These are phyloP conservation scores for Xerocomus potaroensis DNA, from an alignment of 768 basidiomycete species.

Conservation along the genomic window DNA sequence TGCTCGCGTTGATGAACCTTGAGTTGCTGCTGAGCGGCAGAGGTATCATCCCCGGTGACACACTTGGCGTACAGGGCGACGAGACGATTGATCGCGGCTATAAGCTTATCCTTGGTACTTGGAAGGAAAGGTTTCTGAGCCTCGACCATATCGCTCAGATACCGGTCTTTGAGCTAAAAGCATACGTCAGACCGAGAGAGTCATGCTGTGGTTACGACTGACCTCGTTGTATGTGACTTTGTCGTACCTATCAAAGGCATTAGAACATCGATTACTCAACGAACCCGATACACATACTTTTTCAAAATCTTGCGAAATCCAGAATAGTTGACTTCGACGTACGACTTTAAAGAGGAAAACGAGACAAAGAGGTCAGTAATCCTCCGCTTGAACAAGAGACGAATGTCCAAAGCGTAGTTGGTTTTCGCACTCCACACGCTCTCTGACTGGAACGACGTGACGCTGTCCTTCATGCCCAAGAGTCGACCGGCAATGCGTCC, in stretches of 20 bases:
- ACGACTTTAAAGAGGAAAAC: slow-evolving; percentile 73
- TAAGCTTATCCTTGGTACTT: slow-evolving; percentile 57
- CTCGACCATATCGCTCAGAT: slow-evolving; percentile 71
- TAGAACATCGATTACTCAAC: neutral
- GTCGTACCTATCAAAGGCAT: slow-evolving; percentile 67
- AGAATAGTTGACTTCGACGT: slow-evolving; percentile 87
- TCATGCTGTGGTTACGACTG: slow-evolving; percentile 3
- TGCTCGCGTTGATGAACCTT: slow-evolving; percentile 86
- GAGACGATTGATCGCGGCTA: slow-evolving; percentile 53
- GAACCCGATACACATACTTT: slow-evolving; percentile 55
- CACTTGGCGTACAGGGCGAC: slow-evolving; percentile 80
- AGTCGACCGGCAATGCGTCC: slow-evolving; percentile 44
- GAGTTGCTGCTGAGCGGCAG: slow-evolving; percentile 73
- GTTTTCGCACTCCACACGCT: slow-evolving; percentile 75
- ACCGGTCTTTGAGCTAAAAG: slow-evolving; percentile 77
- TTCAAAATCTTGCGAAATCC: slow-evolving; percentile 95
- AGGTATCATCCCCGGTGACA: slow-evolving; percentile 67
- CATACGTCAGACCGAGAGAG: no score
- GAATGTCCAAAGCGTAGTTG: slow-evolving; percentile 80
- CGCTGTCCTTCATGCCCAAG: slow-evolving; percentile 48
- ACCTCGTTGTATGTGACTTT: slow-evolving; percentile 80
- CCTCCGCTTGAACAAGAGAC: slow-evolving; percentile 83
- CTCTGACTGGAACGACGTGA: slow-evolving; percentile 40
- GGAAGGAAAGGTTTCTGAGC: slow-evolving; percentile 62
- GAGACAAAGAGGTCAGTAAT: slow-evolving; percentile 81